phyloP scores from a whole-genome alignment of 2,329 filamentous ascomycete species.

The Graphilbum ipis-grandicollis region DNA sequence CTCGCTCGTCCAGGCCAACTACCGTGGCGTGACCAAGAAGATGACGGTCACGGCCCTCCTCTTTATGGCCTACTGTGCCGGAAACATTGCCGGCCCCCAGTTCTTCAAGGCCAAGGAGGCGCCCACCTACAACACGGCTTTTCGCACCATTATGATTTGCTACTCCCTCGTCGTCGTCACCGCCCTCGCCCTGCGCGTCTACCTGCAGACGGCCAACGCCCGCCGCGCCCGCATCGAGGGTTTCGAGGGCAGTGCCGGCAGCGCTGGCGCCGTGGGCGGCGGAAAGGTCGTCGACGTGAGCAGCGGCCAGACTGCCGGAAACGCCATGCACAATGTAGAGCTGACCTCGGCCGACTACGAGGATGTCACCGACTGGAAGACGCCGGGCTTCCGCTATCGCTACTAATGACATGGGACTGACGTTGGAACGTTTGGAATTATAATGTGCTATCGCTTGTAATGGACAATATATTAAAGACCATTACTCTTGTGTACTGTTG shows the following conservation, averaged over 20 bases:
- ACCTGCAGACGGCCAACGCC: conserved; percentile 27
- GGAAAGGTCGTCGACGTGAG: conserved; percentile 16
- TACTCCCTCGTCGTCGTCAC: conserved; percentile 31
- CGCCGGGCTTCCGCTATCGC: conserved; percentile 40
- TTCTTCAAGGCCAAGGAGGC: conserved; percentile 32
- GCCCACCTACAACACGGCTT: conserved; percentile 34
- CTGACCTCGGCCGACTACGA: conserved; percentile 30
- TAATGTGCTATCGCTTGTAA: too few species aligned
- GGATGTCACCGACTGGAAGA: conserved; percentile 43
- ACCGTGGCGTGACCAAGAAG: conserved; percentile 40
- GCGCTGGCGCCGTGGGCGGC: conserved; percentile 20
- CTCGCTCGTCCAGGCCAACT: conserved; percentile 32
- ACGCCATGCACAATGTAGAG: conserved; percentile 18
- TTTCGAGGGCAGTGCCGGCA: conserved; percentile 24
- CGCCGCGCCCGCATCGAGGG: conserved; percentile 24
- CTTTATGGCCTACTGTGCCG: conserved; percentile 36
- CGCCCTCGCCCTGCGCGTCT: conserved; percentile 24
- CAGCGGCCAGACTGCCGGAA: conserved; percentile 10
- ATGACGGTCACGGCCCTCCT: conserved; percentile 39
- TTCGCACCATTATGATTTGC: conserved; percentile 37
- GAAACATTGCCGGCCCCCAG: conserved; percentile 38
- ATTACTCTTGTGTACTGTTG: too few species aligned
- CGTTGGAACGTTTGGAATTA: too few species aligned
- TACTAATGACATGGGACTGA: background rate
- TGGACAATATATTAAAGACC: too few species aligned